Evolutionary conservation across 2,329 filamentous ascomycete species (phyloP), one percentile per base, ranked within the genome.

Genomic region (Aspergillus udagawae): DNA sequence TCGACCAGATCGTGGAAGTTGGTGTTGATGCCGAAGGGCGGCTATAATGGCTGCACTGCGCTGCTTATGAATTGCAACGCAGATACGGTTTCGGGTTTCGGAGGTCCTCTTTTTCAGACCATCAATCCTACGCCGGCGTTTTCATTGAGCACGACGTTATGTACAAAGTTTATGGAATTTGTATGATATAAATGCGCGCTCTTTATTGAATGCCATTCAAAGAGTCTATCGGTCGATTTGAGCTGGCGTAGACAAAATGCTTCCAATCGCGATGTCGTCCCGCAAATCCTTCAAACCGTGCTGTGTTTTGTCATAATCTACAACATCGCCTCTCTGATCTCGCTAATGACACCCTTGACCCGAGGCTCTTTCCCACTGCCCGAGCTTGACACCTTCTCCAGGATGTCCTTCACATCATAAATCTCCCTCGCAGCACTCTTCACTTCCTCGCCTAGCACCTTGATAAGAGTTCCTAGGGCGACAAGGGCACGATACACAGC

Each of bases 1-100:
- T 94, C 63, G 92, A 97, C 74, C 94, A 97, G 75, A 81, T 97
- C 64, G 88, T 92, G 54, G 94, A 99, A 74, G 81, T 95, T 52
- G 70, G 67, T 38, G 73, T 75, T 53, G 67, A 74, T 65, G 67
- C 68, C 4, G 70, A 70, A 52, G 73, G 70, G 29, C 73, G 65
- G 53, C 65, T 77, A 27, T 76, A 45, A 58, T n/a, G 21, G 12
- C 2, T 25, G 38, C 44, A 17, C 20, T 10, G 10, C 20, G 9
- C 42, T 42, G 38, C 29, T 14, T 32, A 14, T 32, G 14, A 38
- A 38, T 17, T 7, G 12, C 5, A 35, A 38, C 14, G 14, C 2
- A 6, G 12, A 38, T 38, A 38, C 14, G 14, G 32, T 17, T 35
- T 35, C 4, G 28, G 9, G 28, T 12, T 29, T 29, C 28, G 28